Percentiles rank a stretch among this genome's conserved stretches.
Conservation (phyloP, 768 basidiomycete genomes). For the Lactarius quietus region DNA sequence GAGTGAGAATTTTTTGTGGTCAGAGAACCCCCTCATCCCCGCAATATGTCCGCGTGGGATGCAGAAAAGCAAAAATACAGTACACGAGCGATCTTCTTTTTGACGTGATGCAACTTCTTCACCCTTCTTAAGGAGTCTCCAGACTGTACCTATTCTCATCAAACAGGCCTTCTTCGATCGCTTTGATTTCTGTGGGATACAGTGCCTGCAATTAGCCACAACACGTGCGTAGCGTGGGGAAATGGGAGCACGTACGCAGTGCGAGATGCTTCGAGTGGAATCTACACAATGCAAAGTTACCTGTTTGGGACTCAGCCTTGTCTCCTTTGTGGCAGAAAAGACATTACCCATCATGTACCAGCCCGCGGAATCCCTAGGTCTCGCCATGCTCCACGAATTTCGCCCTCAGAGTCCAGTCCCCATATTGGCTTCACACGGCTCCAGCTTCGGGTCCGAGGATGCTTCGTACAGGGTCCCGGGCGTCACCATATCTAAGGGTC, state of each 20-base stretch:
- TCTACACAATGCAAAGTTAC: conserved; percentile 56
- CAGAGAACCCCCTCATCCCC: background rate
- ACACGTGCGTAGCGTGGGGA: background rate
- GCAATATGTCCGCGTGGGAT: conserved; percentile 1
- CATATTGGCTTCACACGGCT: conserved; percentile 51
- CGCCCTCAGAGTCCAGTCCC: conserved; percentile 65
- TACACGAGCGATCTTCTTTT: background rate
- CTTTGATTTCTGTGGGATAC: conserved; percentile 57
- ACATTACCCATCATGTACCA: conserved; percentile 57
- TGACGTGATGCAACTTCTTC: background rate
- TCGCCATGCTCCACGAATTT: conserved; percentile 48
- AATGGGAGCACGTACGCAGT: conserved; percentile 47
- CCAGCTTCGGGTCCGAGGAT: conserved; percentile 48
- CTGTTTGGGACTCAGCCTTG: conserved; percentile 28
- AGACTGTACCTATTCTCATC: conserved; percentile 31
- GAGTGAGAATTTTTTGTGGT: background rate
- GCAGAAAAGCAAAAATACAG: background rate
- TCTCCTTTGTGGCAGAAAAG: background rate
- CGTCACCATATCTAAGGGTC: conserved; percentile 42
- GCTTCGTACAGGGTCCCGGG: conserved; percentile 37
- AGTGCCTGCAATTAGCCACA: background rate
- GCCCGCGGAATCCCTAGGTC: conserved; percentile 50
- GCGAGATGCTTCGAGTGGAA: conserved; percentile 69
- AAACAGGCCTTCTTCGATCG: conserved; percentile 50
- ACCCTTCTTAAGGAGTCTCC: conserved; percentile 14